Evolutionary conservation across 805 yeast species (phyloP).

Genomic region (Wickerhamomyces kurtzmanii): DNA sequence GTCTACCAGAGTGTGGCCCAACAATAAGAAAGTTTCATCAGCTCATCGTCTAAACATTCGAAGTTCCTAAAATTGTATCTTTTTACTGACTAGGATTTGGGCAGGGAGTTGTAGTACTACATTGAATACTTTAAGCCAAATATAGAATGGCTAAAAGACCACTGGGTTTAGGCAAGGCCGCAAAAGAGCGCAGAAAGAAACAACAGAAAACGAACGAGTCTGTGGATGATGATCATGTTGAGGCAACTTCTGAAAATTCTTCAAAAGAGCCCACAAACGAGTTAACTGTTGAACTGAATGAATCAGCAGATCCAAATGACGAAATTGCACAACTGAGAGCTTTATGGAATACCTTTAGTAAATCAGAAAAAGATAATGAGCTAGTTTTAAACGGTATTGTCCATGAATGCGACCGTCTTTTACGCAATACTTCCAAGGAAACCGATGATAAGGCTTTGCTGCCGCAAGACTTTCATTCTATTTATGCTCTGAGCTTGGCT

Average conservation of each 20-base stretch:
- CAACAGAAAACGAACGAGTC: constrained; percentile 4
- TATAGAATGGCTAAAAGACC: constrained; percentile 65
- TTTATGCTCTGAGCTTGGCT: constrained; percentile 64
- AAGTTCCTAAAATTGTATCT: too few relatives aligned
- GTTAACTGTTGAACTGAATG: constrained; percentile 58
- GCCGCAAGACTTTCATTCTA: constrained; percentile 51
- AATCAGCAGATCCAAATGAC: constrained; percentile 64
- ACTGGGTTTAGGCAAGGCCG: constrained; percentile 51
- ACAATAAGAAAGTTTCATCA: too few relatives aligned
- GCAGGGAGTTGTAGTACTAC: too few relatives aligned
- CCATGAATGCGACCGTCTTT: constrained; percentile 83
- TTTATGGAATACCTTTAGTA: constrained; percentile 55
- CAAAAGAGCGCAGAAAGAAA: constrained; percentile 35
- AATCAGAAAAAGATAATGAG: constrained; percentile 51
- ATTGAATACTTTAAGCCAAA: too few relatives aligned
- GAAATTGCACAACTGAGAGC: constrained; percentile 71
- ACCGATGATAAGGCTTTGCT: constrained; percentile 12
- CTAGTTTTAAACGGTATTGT: constrained; percentile 70
- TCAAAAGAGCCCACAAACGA: constrained; percentile 29
- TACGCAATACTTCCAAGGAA: constrained; percentile 30
- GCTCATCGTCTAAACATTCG: too few relatives aligned
- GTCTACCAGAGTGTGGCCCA: too few relatives aligned
- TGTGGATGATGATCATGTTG: constrained; percentile 6
- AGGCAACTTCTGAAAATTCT: constrained; percentile 11
- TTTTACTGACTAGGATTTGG: too few relatives aligned